These are phyloP conservation scores for Penicillium soppii DNA, from an alignment of 495 filamentous ascomycete genomes.

Conservation along the genomic window DNA sequence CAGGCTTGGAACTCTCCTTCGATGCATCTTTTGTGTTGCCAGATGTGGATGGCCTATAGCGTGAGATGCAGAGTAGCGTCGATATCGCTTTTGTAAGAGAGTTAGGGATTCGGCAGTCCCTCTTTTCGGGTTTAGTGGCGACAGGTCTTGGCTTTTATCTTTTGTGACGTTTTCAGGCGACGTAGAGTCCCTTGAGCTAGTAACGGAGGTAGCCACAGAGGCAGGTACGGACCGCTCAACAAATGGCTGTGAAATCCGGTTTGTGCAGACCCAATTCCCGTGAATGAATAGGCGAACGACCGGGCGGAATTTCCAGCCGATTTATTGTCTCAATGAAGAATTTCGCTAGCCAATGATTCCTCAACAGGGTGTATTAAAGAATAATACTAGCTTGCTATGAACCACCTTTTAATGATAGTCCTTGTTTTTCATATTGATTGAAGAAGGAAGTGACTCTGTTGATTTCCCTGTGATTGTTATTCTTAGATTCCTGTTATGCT, in stretches of 20 bases:
- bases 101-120: not conserved
- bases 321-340: constrained; percentile 1
- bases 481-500: too few relatives aligned
- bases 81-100: not conserved
- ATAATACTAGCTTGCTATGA: not conserved
- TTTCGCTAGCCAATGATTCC: not conserved
- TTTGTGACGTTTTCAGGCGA: not conserved
- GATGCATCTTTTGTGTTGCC: not conserved
- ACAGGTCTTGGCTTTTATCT: not conserved
- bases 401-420: not conserved
- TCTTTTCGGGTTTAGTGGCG: not conserved
- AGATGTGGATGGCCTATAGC: not conserved
- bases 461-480: too few relatives aligned
- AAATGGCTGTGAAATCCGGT: not conserved
- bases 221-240: not conserved
- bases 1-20: not conserved
- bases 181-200: not conserved
- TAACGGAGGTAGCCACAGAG: not conserved
- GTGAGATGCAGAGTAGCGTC: not conserved
- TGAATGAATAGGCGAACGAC: not conserved
- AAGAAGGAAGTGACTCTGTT: too few relatives aligned
- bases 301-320: not conserved
- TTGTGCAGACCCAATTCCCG: not conserved
- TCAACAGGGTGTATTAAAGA: not conserved
- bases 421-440: too few relatives aligned